A percentile compares a stretch with the other conserved stretches of the same genome.
phyloP scores from a whole-genome alignment of 306 rosid species.

The Castanea crenata region DNA sequence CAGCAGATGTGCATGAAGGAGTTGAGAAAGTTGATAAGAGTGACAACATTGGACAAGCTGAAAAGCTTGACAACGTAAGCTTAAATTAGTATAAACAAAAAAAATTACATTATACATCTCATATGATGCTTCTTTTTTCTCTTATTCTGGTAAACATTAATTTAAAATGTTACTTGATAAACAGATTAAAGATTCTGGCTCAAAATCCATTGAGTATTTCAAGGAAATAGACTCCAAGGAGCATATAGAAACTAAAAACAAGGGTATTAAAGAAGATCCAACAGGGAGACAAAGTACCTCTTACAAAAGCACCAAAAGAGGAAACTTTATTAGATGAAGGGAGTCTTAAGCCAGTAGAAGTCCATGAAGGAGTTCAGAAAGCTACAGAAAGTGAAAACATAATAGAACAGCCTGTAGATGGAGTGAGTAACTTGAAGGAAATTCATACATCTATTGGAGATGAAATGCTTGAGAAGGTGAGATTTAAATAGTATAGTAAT shows the following conservation, averaged over 20 bases:
- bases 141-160: background rate
- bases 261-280: background rate
- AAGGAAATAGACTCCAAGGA: background rate
- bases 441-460: background rate
- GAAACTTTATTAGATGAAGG: too few species aligned
- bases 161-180: background rate
- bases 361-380: background rate
- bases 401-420: background rate
- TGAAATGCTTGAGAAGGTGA: background rate
- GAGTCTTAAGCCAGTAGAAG: too few species aligned
- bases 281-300: too few species aligned
- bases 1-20: background rate
- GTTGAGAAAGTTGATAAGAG: background rate
- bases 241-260: background rate
- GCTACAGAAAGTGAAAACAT: background rate
- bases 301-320: too few species aligned
- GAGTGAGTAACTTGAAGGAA: too few species aligned
- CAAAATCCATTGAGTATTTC: background rate
- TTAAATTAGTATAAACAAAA: background rate
- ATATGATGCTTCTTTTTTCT: background rate
- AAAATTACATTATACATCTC: background rate
- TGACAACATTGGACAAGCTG: slow-evolving; percentile 8
- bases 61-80: slow-evolving; percentile 12
- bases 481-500: too few species aligned
- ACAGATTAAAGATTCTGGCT: background rate